phyloP scores from a whole-genome alignment of 1,284 basidiomycete genomes.

The Boletus smithii region DNA sequence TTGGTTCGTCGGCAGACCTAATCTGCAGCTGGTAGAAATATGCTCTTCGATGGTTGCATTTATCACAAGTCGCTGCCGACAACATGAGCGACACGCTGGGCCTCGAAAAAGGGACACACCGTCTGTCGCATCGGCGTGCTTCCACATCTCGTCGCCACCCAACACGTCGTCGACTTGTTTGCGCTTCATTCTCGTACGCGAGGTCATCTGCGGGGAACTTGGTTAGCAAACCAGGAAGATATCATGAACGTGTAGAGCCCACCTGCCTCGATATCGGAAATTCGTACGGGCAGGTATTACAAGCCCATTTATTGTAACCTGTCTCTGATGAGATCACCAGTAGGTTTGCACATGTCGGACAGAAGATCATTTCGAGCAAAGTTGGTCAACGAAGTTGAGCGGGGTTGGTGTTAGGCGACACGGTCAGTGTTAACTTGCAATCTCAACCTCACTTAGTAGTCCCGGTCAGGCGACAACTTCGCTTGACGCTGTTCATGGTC shows the following conservation, averaged over 20 bases:
- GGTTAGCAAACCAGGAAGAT: background rate
- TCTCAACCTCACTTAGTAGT: too few species aligned
- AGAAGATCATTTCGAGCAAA: constrained; percentile 73
- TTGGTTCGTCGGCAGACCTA: constrained; percentile 92
- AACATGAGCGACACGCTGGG: background rate
- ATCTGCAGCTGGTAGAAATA: constrained; percentile 98
- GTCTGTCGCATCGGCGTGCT: constrained; percentile 87
- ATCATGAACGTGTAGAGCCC: background rate
- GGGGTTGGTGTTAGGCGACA: too few species aligned
- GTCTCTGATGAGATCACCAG: constrained; percentile 78
- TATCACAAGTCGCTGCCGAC: constrained; percentile 73
- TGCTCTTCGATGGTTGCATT: constrained; percentile 82
- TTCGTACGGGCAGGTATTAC: constrained; percentile 93
- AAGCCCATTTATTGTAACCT: constrained; percentile 87
- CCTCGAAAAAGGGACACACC: constrained; percentile 44
- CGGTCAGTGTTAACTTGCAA: too few species aligned
- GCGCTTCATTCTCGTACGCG: constrained; percentile 75
- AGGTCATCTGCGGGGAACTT: constrained; percentile 68
- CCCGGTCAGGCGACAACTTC: too few species aligned
- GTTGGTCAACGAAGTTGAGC: too few species aligned
- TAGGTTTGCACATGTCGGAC: constrained; percentile 92
- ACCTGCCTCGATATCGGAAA: constrained; percentile 87
- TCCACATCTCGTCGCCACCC: constrained; percentile 92
- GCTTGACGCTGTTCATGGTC: too few species aligned
- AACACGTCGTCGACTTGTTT: constrained; percentile 93